Evolutionary conservation across 179 eudicot genomes (phyloP), one percentile per base, ranked within the genome.

Genomic region (Beta lomatogona): DNA sequence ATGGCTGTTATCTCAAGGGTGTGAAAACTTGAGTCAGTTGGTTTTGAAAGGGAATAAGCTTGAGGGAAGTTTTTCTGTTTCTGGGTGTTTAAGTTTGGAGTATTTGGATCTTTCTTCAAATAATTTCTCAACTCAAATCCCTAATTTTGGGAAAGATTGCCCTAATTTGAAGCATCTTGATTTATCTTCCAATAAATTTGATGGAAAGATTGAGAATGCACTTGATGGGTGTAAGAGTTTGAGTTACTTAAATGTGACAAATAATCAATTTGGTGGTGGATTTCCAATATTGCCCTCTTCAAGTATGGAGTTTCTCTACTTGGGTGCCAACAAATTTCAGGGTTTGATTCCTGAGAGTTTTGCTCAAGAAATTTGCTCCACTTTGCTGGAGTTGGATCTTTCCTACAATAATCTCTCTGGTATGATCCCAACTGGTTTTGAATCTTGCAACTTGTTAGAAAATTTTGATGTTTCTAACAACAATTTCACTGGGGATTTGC

Each of bases 401-500:
- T 94, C 98, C 4, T 71, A 0, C 44, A 95, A 95, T 77, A 87
- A 90, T 81, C 83, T 92, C 55, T 73, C 89, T 67, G 99, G 99
- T 75, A 70, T 80, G 75, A 79, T 95, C 54, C 98, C 99, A 28
- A 78, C 84, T 64, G 88, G 84, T 54, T 88, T 95, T 70, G 86
- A 82, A 46, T 80, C 88, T 4, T 95, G 98, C 85, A 80, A 88
- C 70, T 55, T 78, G 71, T 73, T 95, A 67, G 83, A 82, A 69
- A 71, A 28, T 46, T 84, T 95, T 57, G 92, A 94, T 86, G 54
- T 95, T 36, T 91, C 98, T 5, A 54, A 25, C 85, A 95, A 95
- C 68, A 91, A 90, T 79, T 92, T 95, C 81, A 71, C 97, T 65
- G 99, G 99, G 77, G 89, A 88, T 80, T 91, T 94, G 67, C 98